Percentiles rank a stretch among this genome's conserved stretches.
phyloP scores from a whole-genome alignment of 108 stramenopile genomes.

The Heterococcus sp. region DNA sequence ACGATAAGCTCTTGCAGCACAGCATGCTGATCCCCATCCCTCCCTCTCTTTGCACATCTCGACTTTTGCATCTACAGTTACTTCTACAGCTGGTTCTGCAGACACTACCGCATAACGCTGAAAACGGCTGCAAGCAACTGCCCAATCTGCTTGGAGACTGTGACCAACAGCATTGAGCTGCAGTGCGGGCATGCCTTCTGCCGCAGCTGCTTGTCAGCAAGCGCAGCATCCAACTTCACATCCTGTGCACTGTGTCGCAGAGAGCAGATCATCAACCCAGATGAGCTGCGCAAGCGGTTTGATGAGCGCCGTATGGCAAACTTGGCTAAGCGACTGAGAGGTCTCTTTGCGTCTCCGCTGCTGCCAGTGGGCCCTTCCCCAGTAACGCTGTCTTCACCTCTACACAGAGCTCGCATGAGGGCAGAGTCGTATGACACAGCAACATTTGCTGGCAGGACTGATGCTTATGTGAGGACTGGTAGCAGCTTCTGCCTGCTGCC shows the following conservation, averaged over 20 bases:
- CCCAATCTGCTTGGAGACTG: slow-evolving; percentile 30
- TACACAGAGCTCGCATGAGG: not conserved
- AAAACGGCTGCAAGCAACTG: not conserved
- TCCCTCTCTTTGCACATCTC: not conserved
- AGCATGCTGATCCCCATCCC: not conserved
- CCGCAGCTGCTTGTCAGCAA: slow-evolving; percentile 8
- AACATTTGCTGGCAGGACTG: no score
- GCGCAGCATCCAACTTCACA: slow-evolving; percentile 36
- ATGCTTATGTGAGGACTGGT: no score
- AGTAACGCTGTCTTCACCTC: not conserved
- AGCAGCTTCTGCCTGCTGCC: no score
- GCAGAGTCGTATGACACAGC: not conserved
- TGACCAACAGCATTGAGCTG: slow-evolving; percentile 33
- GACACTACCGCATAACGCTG: slow-evolving; percentile 15
- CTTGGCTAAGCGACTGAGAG: slow-evolving; percentile 7
- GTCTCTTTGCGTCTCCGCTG: not conserved
- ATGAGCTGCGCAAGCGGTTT: slow-evolving; percentile 20
- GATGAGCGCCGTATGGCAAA: slow-evolving; percentile 27
- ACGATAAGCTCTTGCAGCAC: no score
- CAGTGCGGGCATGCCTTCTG: slow-evolving; percentile 39
- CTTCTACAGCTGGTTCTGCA: slow-evolving; percentile 45
- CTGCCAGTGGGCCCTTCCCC: not conserved
- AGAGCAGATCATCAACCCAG: slow-evolving; percentile 38
- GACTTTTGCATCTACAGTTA: no score
- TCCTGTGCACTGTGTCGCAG: slow-evolving; percentile 37